Conservation (phyloP, 345 rosid species). For the Abelmoschus esculentus region DNA sequence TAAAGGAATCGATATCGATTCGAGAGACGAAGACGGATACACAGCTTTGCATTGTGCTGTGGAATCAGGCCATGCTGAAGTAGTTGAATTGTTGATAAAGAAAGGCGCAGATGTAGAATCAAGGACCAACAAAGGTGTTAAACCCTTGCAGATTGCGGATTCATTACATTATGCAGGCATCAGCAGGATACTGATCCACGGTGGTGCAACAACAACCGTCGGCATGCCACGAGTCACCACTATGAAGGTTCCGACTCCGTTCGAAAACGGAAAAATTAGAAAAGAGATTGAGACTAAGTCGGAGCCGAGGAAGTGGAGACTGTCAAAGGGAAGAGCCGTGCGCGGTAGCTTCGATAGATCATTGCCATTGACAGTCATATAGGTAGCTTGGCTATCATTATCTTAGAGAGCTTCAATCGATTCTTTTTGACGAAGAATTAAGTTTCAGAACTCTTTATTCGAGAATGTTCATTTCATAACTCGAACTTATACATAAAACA, state of each 20-base stretch:
- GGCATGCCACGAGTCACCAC: not conserved
- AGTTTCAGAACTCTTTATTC: not conserved
- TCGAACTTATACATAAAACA: not conserved
- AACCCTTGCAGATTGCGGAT: constrained; percentile 46
- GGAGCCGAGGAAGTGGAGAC: constrained; percentile 25
- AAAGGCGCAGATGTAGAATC: constrained; percentile 46
- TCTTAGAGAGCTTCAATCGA: not conserved
- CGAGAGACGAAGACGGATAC: constrained; percentile 59
- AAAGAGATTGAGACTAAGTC: constrained; percentile 10
- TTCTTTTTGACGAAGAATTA: not conserved
- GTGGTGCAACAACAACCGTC: constrained; percentile 31
- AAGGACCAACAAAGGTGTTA: constrained; percentile 41
- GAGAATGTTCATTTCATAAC: not conserved
- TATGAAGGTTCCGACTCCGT: not conserved
- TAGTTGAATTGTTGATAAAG: constrained; percentile 47
- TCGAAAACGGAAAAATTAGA: constrained; percentile 12
- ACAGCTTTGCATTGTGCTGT: constrained; percentile 57
- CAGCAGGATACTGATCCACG: constrained; percentile 37
- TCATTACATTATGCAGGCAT: constrained; percentile 49
- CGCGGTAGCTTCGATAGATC: constrained; percentile 32
- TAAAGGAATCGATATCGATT: constrained; percentile 44
- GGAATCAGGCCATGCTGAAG: constrained; percentile 48
- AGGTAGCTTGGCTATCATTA: constrained; percentile 5
- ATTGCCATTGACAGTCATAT: constrained; percentile 35
- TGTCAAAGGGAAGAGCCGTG: constrained; percentile 18